Percentiles rank a stretch among this genome's conserved stretches.
phyloP scores from a whole-genome alignment of 768 basidiomycete genomes.

The Leccinum boreale region DNA sequence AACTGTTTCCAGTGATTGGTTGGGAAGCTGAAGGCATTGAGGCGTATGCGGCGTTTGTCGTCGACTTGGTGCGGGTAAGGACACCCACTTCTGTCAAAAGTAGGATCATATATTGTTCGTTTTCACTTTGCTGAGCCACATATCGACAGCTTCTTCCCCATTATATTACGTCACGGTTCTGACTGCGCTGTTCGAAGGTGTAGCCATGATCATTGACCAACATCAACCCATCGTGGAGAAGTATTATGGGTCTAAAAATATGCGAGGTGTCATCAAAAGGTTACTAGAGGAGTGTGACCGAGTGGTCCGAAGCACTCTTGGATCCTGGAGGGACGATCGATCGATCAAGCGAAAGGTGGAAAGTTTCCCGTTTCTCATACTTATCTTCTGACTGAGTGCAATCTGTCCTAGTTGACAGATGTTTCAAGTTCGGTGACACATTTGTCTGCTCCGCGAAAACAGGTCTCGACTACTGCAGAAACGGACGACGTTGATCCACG shows the following conservation, averaged over 20 bases:
- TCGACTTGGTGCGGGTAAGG: slow-evolving; percentile 80
- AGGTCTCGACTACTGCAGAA: slow-evolving; percentile 33
- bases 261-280: slow-evolving; percentile 72
- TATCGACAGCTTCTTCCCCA: slow-evolving; percentile 75
- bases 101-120: slow-evolving; percentile 31
- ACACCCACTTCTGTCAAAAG: slow-evolving; percentile 81
- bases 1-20: slow-evolving; percentile 92
- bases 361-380: background rate
- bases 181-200: slow-evolving; percentile 90
- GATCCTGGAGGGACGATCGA: slow-evolving; percentile 92
- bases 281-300: slow-evolving; percentile 85
- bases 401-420: slow-evolving; percentile 43
- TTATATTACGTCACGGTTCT: slow-evolving; percentile 87
- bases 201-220: slow-evolving; percentile 95
- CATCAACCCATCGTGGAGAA: slow-evolving; percentile 98
- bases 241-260: slow-evolving; percentile 90
- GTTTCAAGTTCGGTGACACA: slow-evolving; percentile 39
- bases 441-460: slow-evolving; percentile 30
- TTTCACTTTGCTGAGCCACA: slow-evolving; percentile 10
- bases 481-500: slow-evolving; percentile 77
- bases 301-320: slow-evolving; percentile 69
- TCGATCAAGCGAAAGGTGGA: slow-evolving; percentile 73
- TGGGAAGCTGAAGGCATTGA: slow-evolving; percentile 91
- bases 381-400: background rate
- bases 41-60: slow-evolving; percentile 90